A percentile compares a stretch with the other conserved stretches of the same genome.
Conservation (phyloP, 2,329 filamentous ascomycete genomes). For the Zymoseptoria brevis region DNA sequence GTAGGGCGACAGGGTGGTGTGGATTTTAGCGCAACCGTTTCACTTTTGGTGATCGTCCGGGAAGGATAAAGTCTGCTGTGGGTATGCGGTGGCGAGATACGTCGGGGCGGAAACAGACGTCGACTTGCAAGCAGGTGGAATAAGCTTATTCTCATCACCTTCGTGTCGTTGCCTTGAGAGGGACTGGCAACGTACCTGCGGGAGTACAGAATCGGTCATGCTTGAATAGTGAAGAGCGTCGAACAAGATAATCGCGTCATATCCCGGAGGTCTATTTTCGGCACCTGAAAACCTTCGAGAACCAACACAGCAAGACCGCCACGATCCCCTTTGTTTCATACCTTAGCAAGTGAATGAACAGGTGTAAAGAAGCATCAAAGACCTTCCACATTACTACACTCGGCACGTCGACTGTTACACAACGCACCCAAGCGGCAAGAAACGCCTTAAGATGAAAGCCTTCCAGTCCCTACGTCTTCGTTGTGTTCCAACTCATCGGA, state of each 20-base stretch:
- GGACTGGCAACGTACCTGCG: not conserved
- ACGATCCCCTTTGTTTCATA: not conserved
- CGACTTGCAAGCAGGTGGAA: not conserved
- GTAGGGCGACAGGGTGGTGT: not conserved
- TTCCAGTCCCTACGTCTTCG: not conserved
- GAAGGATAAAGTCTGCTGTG: not conserved
- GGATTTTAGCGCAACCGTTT: no score
- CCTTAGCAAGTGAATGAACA: not conserved
- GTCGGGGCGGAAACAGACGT: not conserved
- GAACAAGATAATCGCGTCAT: no score
- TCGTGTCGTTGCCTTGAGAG: not conserved
- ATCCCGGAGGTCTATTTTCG: not conserved
- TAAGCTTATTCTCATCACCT: not conserved
- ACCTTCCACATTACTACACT: not conserved
- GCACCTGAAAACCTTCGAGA: not conserved
- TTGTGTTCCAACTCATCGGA: conserved; percentile 6
- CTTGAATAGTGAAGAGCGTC: not conserved
- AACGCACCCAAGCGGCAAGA: not conserved
- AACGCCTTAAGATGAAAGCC: not conserved
- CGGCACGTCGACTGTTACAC: not conserved
- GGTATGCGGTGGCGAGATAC: not conserved
- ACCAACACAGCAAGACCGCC: not conserved
- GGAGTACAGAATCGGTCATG: not conserved
- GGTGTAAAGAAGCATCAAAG: not conserved
- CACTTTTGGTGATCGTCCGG: not conserved